Percentiles rank a stretch among this genome's conserved stretches.
These are phyloP conservation scores for Dendrobium huoshanense DNA, from an alignment of 106 monocot genomes.

Conservation along the genomic window DNA sequence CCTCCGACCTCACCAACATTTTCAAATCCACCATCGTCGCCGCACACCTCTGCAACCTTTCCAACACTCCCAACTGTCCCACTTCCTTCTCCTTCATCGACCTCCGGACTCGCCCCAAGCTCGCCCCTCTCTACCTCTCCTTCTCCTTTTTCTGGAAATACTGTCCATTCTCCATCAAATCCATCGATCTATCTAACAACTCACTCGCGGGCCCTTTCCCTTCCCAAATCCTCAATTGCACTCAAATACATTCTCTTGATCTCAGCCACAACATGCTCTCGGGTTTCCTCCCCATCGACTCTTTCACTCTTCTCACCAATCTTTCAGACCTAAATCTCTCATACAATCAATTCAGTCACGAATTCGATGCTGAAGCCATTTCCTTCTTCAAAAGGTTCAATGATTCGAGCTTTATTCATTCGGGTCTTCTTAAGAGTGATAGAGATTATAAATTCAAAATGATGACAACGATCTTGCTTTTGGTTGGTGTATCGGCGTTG, in stretches of 20 bases:
- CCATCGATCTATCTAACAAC: slow-evolving; percentile 15
- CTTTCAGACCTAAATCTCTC: too few species aligned
- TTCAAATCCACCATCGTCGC: slow-evolving; percentile 22
- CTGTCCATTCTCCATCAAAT: slow-evolving; percentile 10
- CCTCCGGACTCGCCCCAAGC: not conserved
- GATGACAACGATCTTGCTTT: slow-evolving; percentile 1
- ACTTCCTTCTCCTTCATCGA: slow-evolving; percentile 16
- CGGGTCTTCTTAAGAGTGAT: not conserved
- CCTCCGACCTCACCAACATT: slow-evolving; percentile 10
- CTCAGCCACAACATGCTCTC: slow-evolving; percentile 9
- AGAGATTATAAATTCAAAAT: not conserved
- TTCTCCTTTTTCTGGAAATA: slow-evolving; percentile 12
- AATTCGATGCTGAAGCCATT: not conserved
- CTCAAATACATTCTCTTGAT: slow-evolving; percentile 11
- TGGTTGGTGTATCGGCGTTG: not conserved
- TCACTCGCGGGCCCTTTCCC: slow-evolving; percentile 11
- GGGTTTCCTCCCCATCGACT: slow-evolving; percentile 4
- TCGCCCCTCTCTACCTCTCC: not conserved
- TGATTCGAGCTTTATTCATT: slow-evolving; percentile 9
- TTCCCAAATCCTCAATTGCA: slow-evolving; percentile 12
- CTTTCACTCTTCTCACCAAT: too few species aligned
- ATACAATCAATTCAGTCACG: too few species aligned
- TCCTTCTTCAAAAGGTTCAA: slow-evolving; percentile 7
- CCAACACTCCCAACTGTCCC: slow-evolving; percentile 9
- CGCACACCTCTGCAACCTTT: slow-evolving; percentile 10